These are phyloP conservation scores for Avicennia marina DNA, from an alignment of 257 asterid genomes.

Conservation along the genomic window DNA sequence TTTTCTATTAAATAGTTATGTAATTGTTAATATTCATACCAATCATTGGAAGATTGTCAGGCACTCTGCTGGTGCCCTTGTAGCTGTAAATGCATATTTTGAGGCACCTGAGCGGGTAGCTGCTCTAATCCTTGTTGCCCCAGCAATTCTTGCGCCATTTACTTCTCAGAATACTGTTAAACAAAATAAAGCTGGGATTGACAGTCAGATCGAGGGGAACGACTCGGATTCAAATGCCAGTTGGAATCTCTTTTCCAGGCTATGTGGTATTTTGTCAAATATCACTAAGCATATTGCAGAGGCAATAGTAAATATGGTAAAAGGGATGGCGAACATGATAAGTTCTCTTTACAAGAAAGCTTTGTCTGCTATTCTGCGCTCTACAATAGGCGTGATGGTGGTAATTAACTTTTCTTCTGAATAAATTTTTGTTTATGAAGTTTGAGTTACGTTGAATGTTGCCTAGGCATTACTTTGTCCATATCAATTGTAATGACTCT, in stretches of 20 bases:
- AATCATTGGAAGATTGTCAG: slow-evolving; percentile 40
- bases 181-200: slow-evolving; percentile 30
- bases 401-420: slow-evolving; percentile 33
- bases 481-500: too few species aligned
- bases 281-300: slow-evolving; percentile 33
- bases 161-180: slow-evolving; percentile 22
- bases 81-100: slow-evolving; percentile 84
- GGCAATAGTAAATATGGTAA: slow-evolving; percentile 30
- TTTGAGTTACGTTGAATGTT: neutral
- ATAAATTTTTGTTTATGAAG: neutral
- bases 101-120: slow-evolving; percentile 92
- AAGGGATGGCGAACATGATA: slow-evolving; percentile 60
- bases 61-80: slow-evolving; percentile 95
- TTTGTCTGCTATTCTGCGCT: slow-evolving; percentile 66
- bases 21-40: neutral
- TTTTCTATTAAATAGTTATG: too few species aligned
- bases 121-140: slow-evolving; percentile 89
- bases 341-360: slow-evolving; percentile 58
- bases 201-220: slow-evolving; percentile 33
- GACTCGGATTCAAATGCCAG: slow-evolving; percentile 27
- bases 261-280: slow-evolving; percentile 38
- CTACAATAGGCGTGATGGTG: slow-evolving; percentile 64
- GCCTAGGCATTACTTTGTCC: too few species aligned
- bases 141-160: slow-evolving; percentile 81
- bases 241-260: slow-evolving; percentile 29